Evolutionary conservation across 345 rosid genomes (phyloP), one percentile per base, ranked within the genome.

Genomic region (Lepidium aucheri): DNA sequence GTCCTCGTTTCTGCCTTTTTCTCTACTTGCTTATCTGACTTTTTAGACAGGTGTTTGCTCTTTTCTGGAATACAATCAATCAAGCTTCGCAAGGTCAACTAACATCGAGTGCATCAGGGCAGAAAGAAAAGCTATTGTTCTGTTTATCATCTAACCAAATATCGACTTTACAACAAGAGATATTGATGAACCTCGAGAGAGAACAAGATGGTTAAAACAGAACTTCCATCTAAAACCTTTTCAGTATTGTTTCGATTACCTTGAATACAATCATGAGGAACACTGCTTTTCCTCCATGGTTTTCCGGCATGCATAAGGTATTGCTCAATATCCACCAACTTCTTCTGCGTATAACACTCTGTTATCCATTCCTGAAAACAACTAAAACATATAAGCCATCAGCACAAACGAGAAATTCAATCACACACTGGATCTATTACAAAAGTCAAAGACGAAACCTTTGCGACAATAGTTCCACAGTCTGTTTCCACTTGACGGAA

Each of bases 271-370:
- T 74, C 59, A 30, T 42, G 58, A 32, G 80, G 51, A 63, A 16
- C 46, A 63, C 52, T 76, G 65, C 54, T 66, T 70, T 65, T 81
- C 72, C 88, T 81, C 96, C 99, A 90, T 64, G 96, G 96, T 63
- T 85, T 93, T 63, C 99, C 99, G 47, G 83, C 81, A 80, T 84
- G 85, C 95, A 93, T 80, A 34, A 93, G 81, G 74, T 88, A 86
- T 64, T 76, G 79, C 65, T 86, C 96, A 39, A 93, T 83, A 72
- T 86, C 96, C 22, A 88, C 88, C 35, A 93, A 82, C 81, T 77
- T 88, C 75, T 81, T 86, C 67, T 75, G 84, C 39, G 51, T 67
- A 76, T 88, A 79, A 67, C 96, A 85, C 72, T 93, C 87, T 16
- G 61, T 44, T 83, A 90, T 82, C 97, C 96, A 93, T 33, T 85